Base-by-base conservation (phyloP, 1,284 basidiomycete species). In the Sporisorium reilianum region DNA sequence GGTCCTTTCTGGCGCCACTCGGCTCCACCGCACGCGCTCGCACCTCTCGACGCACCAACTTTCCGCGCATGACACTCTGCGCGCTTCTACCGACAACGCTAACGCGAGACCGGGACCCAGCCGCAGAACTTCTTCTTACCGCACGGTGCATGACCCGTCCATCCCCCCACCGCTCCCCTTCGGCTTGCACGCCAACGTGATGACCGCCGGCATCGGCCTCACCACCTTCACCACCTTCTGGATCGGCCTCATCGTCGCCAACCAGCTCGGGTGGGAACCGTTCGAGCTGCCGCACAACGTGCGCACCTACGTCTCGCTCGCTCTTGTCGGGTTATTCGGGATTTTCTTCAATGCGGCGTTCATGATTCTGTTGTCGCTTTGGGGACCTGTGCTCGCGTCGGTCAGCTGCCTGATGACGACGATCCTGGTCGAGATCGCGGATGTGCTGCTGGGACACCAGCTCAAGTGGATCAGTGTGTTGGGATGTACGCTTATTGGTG, bases 341-440 rank as follows among this genome's bases (percentile, higher is more conserved):
- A 73, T 84, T 52, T 64, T 84, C n/a, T 84, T 84, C 69, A 84
- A 84, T 36, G 81, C 64, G 10, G 73, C 73, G 3, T 81, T 83
- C 36, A 79, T 79, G 64, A 78, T 84, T 36, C 59, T 84, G 18
- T 61, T 84, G 1, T 74, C 78, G 23, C 66, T 84, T 0, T 84
- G 83, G 83, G 83, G 83, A 0, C 82, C 83, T 2, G 83, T 84
- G 20, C 48, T 83, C 28, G 83, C 83, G 9, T 75, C 68, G 46
- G 81, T 84, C 40, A 79, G 77, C 34, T 84, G 82, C 50, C 56
- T 84, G 28, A 68, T 81, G 45, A 82, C 82, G 1, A 84, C 83
- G 2, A 79, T 84, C 18, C 55, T 84, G 9, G 81, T 81, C 26
- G 75, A 81, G 56, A 58, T 79, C 12, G 79, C 75, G 0, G 80